Evolutionary conservation across 2,329 filamentous ascomycete species (phyloP), one percentile per base, ranked within the genome.

Genomic region (Rhynchosporium graminicola): DNA sequence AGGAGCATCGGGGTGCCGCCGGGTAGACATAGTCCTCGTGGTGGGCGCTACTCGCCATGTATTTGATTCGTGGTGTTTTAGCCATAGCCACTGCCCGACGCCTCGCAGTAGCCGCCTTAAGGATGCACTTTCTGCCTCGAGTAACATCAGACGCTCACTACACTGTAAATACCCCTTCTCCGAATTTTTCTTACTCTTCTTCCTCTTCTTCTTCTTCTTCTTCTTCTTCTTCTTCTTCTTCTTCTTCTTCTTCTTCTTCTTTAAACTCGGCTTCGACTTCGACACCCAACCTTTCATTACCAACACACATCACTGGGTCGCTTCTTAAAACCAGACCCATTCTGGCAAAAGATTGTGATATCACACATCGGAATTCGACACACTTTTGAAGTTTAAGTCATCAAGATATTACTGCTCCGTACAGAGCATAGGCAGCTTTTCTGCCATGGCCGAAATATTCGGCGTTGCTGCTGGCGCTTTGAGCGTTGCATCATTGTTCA

Each of bases 401-500:
- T 20, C 20, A 20, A 20, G 20, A 20, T 20, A 20, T 20, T 20
- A 20, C 20, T 20, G 20, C 20, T 20, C 20, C 20, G 20, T 20
- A 20, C 20, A 20, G 20, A 20, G 20, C 20, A 20, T 20, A 20
- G 20, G 20, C 20, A 20, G 20, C 20, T 20, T 20, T 20, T 20
- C 20, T 20, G 20, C 20, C 20, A 61, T 61, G 59, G 59, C 59
- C 9, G 64, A 68, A 48, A 52, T 57, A 8, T 65, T 66, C 58
- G 60, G 66, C 33, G 64, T 71, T 51, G 65, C 72, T 12, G 58
- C 72, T 20, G 68, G 75, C n/a, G 75, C 71, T 0, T 63, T 76
- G 7, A 73, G 74, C 46, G 61, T 79, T 2, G 76, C 75, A 26
- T 63, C 68, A 1, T 62, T 75, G 12, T 78, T 79, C 51, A 76